Evolutionary conservation across 2,329 filamentous ascomycete genomes (phyloP), one percentile per base, ranked within the genome.

Genomic region (Berkeleyomyces rouxiae): DNA sequence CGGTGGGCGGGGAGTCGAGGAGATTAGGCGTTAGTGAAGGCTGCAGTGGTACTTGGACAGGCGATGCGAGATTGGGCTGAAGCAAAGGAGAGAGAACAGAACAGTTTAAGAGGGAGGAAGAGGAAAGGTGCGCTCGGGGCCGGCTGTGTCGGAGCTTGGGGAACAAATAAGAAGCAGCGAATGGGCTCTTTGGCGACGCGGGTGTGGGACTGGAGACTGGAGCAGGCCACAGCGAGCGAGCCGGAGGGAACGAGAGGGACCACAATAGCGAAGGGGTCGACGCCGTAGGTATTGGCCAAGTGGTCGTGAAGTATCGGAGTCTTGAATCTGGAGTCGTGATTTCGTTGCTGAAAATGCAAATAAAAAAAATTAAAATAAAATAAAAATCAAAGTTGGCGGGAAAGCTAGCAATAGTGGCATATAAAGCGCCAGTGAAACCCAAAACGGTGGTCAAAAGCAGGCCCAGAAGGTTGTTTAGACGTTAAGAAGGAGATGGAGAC

Each of bases 71-170:
- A 55, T 55, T 55, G 51, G 51, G 7, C 33, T 55, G 51, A 55
- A 55, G 33, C n/a, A 31, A 55, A 23, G 23, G 23, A 23, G 23
- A 23, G 23, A 23, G 23, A 23, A 23, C 23, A 23, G 23, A 23
- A 23, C 23, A 16, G 13, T 47, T 47, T 10, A 23, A 16, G 5
- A 31, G 44, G 31, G 40, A 46, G 58, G 43, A 43, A 58, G 44
- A 59, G 51, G 43, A 39, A 61, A 43, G 51, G 11, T 16, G 43
- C 47, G 44, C 46, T 61, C 13, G 47, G 37, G 23, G 43, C 33
- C 58, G 58, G 58, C 58, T 60, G 7, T 7, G 43, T 60, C 58
- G 58, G 58, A n/a, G 43, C 58, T 60, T 46, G 58, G 44, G 39
- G 43, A 10, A 11, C 58, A 60, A 60, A 60, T 39, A 13, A 47